A percentile compares a stretch with the other conserved stretches of the same genome.
Conservation (phyloP, 1,139 yeast species). For the Blastobotrys capitulatus region DNA sequence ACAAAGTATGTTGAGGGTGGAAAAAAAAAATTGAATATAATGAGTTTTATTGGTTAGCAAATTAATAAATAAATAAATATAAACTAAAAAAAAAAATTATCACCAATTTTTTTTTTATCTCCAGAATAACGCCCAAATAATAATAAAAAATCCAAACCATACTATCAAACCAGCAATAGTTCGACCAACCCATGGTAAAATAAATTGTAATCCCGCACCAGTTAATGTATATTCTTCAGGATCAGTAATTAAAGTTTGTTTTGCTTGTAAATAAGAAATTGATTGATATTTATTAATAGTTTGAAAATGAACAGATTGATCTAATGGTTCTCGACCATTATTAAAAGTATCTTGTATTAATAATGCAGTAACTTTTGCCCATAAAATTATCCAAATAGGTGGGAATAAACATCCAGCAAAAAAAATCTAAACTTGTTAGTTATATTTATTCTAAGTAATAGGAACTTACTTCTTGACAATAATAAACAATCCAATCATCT, state of each 20-base stretch:
- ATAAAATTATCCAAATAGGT: slow-evolving; percentile 8
- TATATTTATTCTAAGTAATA: no score
- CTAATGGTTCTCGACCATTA: neutral
- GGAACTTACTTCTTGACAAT: neutral
- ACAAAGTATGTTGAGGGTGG: no score
- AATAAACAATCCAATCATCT: slow-evolving; percentile 5
- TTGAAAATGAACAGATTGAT: neutral
- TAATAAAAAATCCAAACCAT: neutral
- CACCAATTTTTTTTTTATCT: neutral
- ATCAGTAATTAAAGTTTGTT: neutral
- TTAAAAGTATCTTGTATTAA: neutral
- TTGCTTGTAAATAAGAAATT: neutral
- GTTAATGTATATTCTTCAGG: neutral
- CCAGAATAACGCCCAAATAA: neutral
- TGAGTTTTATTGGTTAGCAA: neutral
- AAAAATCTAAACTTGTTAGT: neutral
- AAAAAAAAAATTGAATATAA: neutral
- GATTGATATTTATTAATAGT: neutral
- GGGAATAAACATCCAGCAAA: slow-evolving; percentile 8
- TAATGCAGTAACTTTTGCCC: slow-evolving; percentile 1
- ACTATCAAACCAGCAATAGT: slow-evolving; percentile 4
- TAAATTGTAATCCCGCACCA: neutral
- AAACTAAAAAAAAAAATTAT: neutral
- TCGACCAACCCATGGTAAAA: slow-evolving; percentile 10
- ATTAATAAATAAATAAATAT: neutral